These are phyloP conservation scores for Diaporthe nobilis DNA, from an alignment of 2,329 filamentous ascomycete species.

Conservation along the genomic window DNA sequence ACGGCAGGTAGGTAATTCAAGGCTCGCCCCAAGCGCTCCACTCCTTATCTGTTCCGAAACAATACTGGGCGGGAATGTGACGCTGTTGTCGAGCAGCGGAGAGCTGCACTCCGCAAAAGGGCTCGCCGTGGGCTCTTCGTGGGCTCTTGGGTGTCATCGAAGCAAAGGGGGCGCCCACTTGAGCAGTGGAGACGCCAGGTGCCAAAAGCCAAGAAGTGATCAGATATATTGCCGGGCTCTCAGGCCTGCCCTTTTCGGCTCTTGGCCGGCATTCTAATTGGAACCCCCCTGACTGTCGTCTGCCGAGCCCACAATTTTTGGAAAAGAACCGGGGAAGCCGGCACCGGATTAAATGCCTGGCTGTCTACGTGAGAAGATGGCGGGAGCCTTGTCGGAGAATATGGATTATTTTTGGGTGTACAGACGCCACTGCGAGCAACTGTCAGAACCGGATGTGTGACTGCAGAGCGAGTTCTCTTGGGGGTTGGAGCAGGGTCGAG, in stretches of 20 bases:
- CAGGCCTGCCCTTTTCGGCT: constrained; percentile 16
- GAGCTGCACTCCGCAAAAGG: constrained; percentile 5
- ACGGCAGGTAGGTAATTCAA: not conserved
- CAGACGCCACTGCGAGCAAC: no score
- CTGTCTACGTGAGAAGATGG: not conserved
- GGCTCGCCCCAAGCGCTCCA: constrained; percentile 7
- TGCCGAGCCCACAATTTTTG: not conserved
- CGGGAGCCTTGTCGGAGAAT: no score
- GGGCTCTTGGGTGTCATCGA: constrained; percentile 10
- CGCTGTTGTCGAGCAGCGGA: constrained; percentile 23
- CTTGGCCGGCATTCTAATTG: constrained; percentile 8
- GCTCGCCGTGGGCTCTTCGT: not conserved
- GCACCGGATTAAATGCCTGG: constrained; percentile 8
- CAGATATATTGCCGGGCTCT: constrained; percentile 2
- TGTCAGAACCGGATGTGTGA: no score
- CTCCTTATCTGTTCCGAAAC: constrained; percentile 16
- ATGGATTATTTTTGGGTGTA: no score
- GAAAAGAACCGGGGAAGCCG: constrained; percentile 4
- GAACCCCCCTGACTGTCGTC: not conserved
- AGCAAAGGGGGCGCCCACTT: not conserved
- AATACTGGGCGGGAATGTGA: not conserved
- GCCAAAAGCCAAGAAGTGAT: constrained; percentile 14
- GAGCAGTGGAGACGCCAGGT: not conserved
- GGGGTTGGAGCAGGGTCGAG: not conserved
- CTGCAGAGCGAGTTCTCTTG: no score